phyloP scores from a whole-genome alignment of 768 basidiomycete species.

The Lactarius evosmus region DNA sequence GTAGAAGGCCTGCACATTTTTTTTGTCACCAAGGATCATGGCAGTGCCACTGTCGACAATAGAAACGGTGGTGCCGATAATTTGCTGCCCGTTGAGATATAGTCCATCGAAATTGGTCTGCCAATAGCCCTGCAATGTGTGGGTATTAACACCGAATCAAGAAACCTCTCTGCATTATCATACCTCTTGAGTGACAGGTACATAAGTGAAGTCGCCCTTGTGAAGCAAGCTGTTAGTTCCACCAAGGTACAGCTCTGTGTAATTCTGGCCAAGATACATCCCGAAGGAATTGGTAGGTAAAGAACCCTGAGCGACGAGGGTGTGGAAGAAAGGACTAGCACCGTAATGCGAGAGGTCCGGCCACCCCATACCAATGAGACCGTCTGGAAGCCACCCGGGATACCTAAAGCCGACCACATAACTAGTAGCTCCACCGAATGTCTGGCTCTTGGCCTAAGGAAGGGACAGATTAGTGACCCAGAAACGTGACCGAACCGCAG shows the following conservation, averaged over 20 bases:
- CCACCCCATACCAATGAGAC: conserved; percentile 43
- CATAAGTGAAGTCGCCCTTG: conserved; percentile 14
- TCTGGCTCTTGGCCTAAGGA: conserved; percentile 36
- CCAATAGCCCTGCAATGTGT: conserved; percentile 26
- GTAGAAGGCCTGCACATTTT: conserved; percentile 19
- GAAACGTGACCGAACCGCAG: conserved; percentile 24
- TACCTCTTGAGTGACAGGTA: conserved; percentile 2
- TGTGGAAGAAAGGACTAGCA: conserved; percentile 36
- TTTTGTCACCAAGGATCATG: conserved; percentile 25
- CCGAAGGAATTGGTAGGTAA: conserved; percentile 42
- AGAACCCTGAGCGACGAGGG: conserved; percentile 39
- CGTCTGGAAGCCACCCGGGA: conserved; percentile 37
- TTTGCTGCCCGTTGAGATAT: conserved; percentile 4
- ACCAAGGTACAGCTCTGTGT: conserved; percentile 23
- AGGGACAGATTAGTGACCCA: neutral
- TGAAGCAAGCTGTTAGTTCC: conserved; percentile 1
- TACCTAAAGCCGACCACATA: conserved; percentile 29
- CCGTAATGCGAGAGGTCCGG: conserved; percentile 30
- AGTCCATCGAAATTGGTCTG: conserved; percentile 24
- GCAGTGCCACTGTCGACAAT: conserved; percentile 31
- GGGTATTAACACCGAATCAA: neutral
- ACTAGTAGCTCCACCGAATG: conserved; percentile 44
- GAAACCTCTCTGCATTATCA: neutral
- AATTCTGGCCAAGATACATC: conserved; percentile 43
- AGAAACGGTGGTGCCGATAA: neutral